A percentile compares a stretch with the other conserved stretches of the same genome.
These are phyloP conservation scores for Yarrowia porcina DNA, from an alignment of 805 yeast species.

Conservation along the genomic window DNA sequence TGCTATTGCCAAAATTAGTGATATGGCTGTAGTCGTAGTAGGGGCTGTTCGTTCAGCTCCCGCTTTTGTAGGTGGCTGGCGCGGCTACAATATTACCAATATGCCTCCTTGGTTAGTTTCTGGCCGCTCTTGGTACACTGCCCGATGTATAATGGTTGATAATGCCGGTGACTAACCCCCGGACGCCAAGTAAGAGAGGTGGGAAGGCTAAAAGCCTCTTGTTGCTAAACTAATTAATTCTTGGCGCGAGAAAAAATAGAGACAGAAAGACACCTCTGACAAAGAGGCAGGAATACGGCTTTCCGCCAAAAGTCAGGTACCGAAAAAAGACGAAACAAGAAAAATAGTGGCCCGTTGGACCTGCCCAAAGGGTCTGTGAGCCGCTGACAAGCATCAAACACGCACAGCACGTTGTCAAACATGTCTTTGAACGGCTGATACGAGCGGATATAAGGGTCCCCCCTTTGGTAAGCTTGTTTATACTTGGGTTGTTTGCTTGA, in stretches of 20 bases:
- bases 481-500: conserved; percentile 14
- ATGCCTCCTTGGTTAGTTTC: too few species aligned
- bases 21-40: too few species aligned
- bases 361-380: not conserved
- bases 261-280: not conserved
- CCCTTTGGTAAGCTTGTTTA: not conserved
- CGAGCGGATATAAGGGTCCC: not conserved
- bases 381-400: not conserved
- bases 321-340: too few species aligned
- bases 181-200: not conserved
- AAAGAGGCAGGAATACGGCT: conserved; percentile 8
- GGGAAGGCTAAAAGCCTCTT: not conserved
- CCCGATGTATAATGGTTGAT: not conserved
- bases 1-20: too few species aligned
- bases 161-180: conserved; percentile 10
- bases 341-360: not conserved
- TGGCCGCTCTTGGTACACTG: too few species aligned
- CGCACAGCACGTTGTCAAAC: not conserved
- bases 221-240: not conserved
- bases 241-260: not conserved
- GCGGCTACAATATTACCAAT: too few species aligned
- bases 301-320: not conserved
- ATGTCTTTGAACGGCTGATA: not conserved
- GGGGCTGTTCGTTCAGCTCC: too few species aligned
- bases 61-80: too few species aligned